Conservation (phyloP, 768 basidiomycete species). For the Suillus tomentosus region DNA sequence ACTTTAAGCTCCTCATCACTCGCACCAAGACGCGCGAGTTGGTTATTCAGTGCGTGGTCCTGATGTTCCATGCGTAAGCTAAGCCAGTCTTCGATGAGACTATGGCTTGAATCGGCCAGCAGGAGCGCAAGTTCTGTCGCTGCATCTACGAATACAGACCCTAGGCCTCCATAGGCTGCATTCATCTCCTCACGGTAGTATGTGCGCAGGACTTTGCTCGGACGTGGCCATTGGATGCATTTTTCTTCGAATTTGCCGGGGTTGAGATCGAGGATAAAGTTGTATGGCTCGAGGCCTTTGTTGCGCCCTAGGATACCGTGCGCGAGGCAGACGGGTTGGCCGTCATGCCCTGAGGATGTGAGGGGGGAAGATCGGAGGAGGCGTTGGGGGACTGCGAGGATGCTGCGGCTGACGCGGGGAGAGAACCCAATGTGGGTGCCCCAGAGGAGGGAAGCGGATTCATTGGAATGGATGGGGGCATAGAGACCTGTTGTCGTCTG, state of each 20-base stretch:
- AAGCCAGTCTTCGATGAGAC: slow-evolving; percentile 11
- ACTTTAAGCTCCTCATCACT: background rate
- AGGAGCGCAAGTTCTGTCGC: slow-evolving; percentile 3
- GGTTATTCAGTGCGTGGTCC: background rate
- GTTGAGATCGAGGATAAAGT: background rate
- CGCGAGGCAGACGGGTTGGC: slow-evolving; percentile 3
- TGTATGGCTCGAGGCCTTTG: background rate
- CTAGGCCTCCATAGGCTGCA: background rate
- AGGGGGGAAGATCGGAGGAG: slow-evolving; percentile 3
- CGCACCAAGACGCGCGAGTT: slow-evolving; percentile 3
- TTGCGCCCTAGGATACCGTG: slow-evolving; percentile 8
- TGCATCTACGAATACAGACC: background rate
- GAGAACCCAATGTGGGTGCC: slow-evolving; percentile 5
- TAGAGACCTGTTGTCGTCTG: slow-evolving; percentile 9
- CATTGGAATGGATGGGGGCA: background rate
- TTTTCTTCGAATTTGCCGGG: background rate
- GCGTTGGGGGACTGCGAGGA: slow-evolving; percentile 7
- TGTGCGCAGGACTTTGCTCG: slow-evolving; percentile 5
- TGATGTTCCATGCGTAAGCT: slow-evolving; percentile 5
- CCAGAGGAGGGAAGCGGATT: slow-evolving; percentile 4
- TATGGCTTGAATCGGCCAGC: slow-evolving; percentile 7
- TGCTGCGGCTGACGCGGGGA: slow-evolving; percentile 5
- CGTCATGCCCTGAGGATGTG: slow-evolving; percentile 6
- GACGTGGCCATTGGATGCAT: slow-evolving; percentile 4
- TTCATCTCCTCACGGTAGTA: slow-evolving; percentile 7